A percentile compares a stretch with the other conserved stretches of the same genome.
phyloP scores from a whole-genome alignment of 75 land plant species.

The Selaginella tamariscina region DNA sequence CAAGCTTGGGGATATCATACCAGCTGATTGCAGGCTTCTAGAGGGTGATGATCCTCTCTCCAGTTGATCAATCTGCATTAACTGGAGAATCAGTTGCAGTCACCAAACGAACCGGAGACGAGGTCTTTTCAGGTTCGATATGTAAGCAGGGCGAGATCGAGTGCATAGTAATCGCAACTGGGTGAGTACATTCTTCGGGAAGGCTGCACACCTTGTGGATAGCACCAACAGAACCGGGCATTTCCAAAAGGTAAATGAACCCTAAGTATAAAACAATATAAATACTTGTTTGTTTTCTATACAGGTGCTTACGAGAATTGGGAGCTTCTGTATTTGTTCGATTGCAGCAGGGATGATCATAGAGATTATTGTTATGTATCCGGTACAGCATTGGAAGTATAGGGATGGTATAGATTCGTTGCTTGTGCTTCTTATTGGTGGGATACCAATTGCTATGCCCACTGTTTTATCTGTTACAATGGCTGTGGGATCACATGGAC shows the following conservation, averaged over 20 bases:
- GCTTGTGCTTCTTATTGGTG: slow-evolving; percentile 28
- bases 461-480: slow-evolving; percentile 33
- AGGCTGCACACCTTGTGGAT: slow-evolving; percentile 28
- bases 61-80: slow-evolving; percentile 22
- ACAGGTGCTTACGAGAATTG: slow-evolving; percentile 27
- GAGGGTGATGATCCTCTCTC: slow-evolving; percentile 23
- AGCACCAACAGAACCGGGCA: slow-evolving; percentile 26
- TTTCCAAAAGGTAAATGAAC: slow-evolving; percentile 36
- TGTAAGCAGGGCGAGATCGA: slow-evolving; percentile 36
- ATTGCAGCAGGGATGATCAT: slow-evolving; percentile 24
- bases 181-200: slow-evolving; percentile 24
- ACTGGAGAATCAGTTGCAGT: slow-evolving; percentile 32
- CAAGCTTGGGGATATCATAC: slow-evolving; percentile 24
- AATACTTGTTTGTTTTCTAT: no score
- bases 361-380: slow-evolving; percentile 27
- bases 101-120: slow-evolving; percentile 22
- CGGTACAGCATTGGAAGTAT: slow-evolving; percentile 19
- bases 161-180: slow-evolving; percentile 33
- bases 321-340: slow-evolving; percentile 22
- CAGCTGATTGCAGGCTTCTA: slow-evolving; percentile 21
- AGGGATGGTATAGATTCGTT: slow-evolving; percentile 24
- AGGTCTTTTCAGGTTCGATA: slow-evolving; percentile 25
- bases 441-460: slow-evolving; percentile 36
- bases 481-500: slow-evolving; percentile 30
- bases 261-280: no score